Percentiles rank a stretch among this genome's conserved stretches.
Evolutionary conservation across 768 basidiomycete species (phyloP).

Genomic region (Ephemerocybe angulata): DNA sequence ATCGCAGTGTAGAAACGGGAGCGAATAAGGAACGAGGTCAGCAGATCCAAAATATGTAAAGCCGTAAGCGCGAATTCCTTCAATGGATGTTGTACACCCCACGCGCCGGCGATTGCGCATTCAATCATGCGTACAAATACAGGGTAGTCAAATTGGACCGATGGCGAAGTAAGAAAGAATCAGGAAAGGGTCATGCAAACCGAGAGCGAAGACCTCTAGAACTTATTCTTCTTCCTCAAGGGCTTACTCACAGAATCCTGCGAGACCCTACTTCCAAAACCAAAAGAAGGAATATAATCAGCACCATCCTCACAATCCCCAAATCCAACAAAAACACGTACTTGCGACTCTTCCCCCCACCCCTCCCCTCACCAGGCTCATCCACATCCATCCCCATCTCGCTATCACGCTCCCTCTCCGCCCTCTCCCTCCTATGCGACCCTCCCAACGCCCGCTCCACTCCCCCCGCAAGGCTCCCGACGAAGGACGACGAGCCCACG

Average conservation of each 20-base stretch:
- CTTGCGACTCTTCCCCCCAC: constrained; percentile 60
- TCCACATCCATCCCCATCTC: constrained; percentile 64
- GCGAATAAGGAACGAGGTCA: too few relatives aligned
- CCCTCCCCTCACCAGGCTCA: constrained; percentile 41
- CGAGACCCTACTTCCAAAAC: constrained; percentile 27
- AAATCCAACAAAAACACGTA: constrained; percentile 30
- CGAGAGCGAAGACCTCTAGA: constrained; percentile 22
- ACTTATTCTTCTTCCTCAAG: constrained; percentile 56
- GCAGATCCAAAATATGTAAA: too few relatives aligned
- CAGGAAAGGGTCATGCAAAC: not conserved
- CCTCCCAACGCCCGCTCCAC: constrained; percentile 2
- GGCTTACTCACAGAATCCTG: constrained; percentile 45
- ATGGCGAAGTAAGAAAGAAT: too few relatives aligned
- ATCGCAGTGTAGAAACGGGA: too few relatives aligned
- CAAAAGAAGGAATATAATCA: not conserved
- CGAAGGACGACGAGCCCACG: too few relatives aligned
- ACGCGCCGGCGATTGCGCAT: too few relatives aligned
- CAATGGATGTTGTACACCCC: too few relatives aligned
- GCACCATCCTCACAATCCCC: not conserved
- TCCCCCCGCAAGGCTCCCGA: too few relatives aligned
- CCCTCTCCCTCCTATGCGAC: constrained; percentile 27
- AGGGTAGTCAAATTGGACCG: too few relatives aligned
- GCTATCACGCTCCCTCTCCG: constrained; percentile 21
- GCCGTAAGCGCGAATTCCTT: too few relatives aligned
- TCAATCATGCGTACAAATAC: too few relatives aligned